phyloP scores from a whole-genome alignment of 305 asterid genomes.

The Ajuga reptans region DNA sequence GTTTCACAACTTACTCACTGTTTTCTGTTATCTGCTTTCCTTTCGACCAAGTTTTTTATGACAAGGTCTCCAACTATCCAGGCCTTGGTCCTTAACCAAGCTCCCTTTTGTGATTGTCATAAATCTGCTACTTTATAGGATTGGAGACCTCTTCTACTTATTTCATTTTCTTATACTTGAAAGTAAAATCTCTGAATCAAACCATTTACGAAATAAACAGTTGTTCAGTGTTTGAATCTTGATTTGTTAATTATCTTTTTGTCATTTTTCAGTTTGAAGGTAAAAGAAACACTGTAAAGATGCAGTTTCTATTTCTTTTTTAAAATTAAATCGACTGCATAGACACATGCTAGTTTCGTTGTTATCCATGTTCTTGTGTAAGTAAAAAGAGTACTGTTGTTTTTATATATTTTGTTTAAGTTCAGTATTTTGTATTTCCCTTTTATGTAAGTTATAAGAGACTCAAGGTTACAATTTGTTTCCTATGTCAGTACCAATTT shows the following conservation, averaged over 20 bases:
- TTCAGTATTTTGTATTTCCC: background rate
- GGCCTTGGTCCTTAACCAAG: too few species aligned
- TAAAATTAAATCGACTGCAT: background rate
- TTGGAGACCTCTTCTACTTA: background rate
- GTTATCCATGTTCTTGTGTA: background rate
- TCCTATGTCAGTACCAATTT: background rate
- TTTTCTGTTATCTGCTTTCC: slow-evolving; percentile 5
- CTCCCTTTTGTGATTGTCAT: too few species aligned
- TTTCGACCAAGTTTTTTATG: too few species aligned
- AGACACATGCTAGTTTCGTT: background rate
- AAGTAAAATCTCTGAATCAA: background rate
- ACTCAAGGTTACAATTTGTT: background rate
- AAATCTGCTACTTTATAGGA: background rate
- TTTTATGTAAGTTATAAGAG: background rate
- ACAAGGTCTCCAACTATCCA: too few species aligned
- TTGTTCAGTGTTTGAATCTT: background rate
- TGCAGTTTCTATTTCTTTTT: background rate
- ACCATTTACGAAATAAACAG: background rate
- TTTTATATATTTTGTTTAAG: background rate
- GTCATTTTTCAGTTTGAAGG: background rate
- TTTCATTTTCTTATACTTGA: background rate
- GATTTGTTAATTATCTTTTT: background rate
- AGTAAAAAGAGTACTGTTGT: background rate
- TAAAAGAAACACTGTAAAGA: background rate
- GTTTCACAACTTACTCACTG: slow-evolving; percentile 29